These are phyloP conservation scores for Lentinus polychrous DNA, from an alignment of 1,284 basidiomycete genomes.

Conservation along the genomic window DNA sequence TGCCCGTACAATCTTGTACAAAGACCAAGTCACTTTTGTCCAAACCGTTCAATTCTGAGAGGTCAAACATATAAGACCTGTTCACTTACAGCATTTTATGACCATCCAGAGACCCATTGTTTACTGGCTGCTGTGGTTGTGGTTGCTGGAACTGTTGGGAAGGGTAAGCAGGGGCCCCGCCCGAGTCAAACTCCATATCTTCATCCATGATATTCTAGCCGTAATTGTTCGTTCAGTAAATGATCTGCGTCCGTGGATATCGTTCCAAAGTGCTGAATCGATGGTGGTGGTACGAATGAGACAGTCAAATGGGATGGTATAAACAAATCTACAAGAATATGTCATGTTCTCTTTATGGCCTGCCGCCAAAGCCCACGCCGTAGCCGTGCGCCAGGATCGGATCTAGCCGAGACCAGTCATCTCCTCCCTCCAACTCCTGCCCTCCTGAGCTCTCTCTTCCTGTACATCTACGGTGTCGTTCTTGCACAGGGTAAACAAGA, in stretches of 20 bases:
- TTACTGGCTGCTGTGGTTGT: slow-evolving; percentile 25
- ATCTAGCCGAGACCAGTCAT: slow-evolving; percentile 22
- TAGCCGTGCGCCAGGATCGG: slow-evolving; percentile 25
- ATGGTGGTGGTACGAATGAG: slow-evolving; percentile 9
- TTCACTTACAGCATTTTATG: slow-evolving; percentile 70
- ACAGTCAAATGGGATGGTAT: slow-evolving; percentile 11
- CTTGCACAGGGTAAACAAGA: not conserved
- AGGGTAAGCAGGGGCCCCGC: slow-evolving; percentile 27
- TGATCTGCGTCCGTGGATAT: not conserved
- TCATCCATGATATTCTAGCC: slow-evolving; percentile 52
- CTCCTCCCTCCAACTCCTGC: not conserved
- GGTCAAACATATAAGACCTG: slow-evolving; percentile 5
- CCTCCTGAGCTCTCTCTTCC: not conserved
- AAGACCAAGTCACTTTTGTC: slow-evolving; percentile 73
- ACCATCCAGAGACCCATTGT: slow-evolving; percentile 29
- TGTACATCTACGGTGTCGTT: no score
- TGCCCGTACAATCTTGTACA: slow-evolving; percentile 90
- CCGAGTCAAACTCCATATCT: slow-evolving; percentile 63
- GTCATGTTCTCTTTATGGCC: slow-evolving; percentile 16
- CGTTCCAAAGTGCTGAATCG: not conserved
- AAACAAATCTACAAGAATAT: slow-evolving; percentile 16
- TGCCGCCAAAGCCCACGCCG: slow-evolving; percentile 22
- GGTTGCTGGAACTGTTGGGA: slow-evolving; percentile 22
- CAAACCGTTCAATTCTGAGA: slow-evolving; percentile 5
- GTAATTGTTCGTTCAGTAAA: not conserved